Evolutionary conservation across 257 asterid genomes (phyloP).

Genomic region (Cruciata laevipes): DNA sequence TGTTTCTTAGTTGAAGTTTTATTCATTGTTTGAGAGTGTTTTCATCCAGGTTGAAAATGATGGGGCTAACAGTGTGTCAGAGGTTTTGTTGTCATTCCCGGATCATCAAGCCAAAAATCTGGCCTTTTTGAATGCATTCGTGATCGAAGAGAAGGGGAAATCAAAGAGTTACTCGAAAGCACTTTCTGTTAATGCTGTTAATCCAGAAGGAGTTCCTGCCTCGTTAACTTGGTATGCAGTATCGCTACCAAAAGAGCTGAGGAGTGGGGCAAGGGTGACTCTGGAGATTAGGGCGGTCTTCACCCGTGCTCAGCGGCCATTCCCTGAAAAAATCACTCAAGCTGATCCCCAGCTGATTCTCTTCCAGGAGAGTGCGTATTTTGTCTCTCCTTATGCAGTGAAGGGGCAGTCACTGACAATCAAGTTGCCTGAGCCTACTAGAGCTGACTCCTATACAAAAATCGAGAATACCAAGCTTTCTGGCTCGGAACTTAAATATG

Average conservation of each 20-base stretch:
- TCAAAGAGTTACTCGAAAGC: conserved; percentile 40
- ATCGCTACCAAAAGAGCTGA: conserved; percentile 63
- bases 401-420: conserved; percentile 67
- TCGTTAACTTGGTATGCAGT: conserved; percentile 65
- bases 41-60: conserved; percentile 54
- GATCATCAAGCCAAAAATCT: conserved; percentile 56
- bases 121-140: conserved; percentile 46
- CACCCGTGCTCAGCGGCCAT: conserved; percentile 57
- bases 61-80: conserved; percentile 53
- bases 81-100: conserved; percentile 60
- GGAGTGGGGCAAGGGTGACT: conserved; percentile 59
- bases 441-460: conserved; percentile 84
- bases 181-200: conserved; percentile 38
- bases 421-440: conserved; percentile 76
- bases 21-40: not conserved
- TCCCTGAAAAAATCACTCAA: conserved; percentile 94
- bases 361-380: conserved; percentile 84
- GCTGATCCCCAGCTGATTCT: conserved; percentile 74
- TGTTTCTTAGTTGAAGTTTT: not conserved
- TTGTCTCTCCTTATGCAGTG: conserved; percentile 71
- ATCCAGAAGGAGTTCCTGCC: conserved; percentile 65
- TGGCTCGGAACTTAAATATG: conserved; percentile 90
- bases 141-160: conserved; percentile 71
- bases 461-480: conserved; percentile 74
- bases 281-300: conserved; percentile 75